Percentiles rank a stretch among this genome's conserved stretches.
phyloP scores from a whole-genome alignment of 2,329 filamentous ascomycete genomes.

The Coleophoma cylindrospora region DNA sequence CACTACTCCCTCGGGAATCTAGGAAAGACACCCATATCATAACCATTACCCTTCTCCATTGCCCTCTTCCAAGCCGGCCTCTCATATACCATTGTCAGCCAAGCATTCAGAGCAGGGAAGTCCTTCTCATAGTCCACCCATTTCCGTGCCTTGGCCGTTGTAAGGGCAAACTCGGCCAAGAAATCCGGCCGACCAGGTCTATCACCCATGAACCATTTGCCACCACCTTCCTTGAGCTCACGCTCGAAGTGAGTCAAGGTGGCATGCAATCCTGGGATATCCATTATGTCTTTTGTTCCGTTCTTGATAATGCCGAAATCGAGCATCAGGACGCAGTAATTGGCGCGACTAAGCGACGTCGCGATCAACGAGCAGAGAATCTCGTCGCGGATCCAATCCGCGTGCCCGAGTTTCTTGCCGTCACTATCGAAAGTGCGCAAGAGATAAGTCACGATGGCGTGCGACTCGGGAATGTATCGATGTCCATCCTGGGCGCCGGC shows the following conservation, averaged over 20 bases:
- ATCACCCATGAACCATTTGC: not conserved
- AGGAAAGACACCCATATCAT: not conserved
- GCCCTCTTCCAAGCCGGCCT: not conserved
- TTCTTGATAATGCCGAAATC: not conserved
- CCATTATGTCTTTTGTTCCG: not conserved
- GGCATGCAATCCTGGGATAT: not conserved
- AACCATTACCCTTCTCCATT: not conserved
- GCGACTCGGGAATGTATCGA: conserved; percentile 49
- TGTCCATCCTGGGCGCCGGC: conserved; percentile 37
- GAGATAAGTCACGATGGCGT: not conserved
- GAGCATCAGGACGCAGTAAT: not conserved
- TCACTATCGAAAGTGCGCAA: not conserved
- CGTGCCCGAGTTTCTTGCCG: not conserved
- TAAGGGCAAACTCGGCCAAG: not conserved
- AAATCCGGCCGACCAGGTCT: not conserved
- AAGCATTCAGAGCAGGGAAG: not conserved
- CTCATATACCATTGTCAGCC: not conserved
- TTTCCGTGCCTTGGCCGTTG: not conserved
- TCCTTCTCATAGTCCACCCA: not conserved
- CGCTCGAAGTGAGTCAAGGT: not conserved
- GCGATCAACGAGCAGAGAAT: not conserved
- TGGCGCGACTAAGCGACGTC: not conserved
- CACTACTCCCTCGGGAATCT: not conserved
- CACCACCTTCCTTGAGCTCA: not conserved
- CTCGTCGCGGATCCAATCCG: not conserved